Evolutionary conservation across 192 early-diverging fungal species (phyloP).

Genomic region (Coemansia asiatica): DNA sequence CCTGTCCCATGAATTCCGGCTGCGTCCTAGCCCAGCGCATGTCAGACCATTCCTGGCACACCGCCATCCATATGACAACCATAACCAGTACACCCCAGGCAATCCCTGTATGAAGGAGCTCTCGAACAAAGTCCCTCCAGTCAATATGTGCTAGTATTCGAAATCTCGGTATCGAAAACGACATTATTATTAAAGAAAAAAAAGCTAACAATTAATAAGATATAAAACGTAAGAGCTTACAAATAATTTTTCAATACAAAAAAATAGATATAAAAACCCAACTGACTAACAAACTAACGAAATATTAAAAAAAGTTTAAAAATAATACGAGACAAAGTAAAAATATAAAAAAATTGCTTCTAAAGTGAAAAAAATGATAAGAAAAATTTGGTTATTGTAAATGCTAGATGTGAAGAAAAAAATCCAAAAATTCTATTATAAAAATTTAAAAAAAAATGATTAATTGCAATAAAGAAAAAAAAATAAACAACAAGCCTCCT

Average conservation of each 20-base stretch:
- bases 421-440: background rate
- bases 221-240: background rate
- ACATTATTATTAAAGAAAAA: background rate
- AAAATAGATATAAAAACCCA: background rate
- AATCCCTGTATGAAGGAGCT: constrained; percentile 10
- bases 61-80: constrained; percentile 36
- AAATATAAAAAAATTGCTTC: background rate
- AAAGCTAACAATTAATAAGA: background rate
- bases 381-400: too few relatives aligned
- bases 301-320: background rate
- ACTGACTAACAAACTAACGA: background rate
- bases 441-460: background rate
- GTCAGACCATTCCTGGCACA: constrained; percentile 52
- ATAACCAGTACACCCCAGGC: constrained; percentile 16
- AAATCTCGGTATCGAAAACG: background rate
- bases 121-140: constrained; percentile 12
- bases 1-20: background rate
- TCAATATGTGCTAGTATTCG: background rate
- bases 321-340: background rate
- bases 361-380: background rate
- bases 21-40: constrained; percentile 33
- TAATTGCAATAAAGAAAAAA: background rate
- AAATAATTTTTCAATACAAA: background rate
- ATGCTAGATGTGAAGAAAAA: too few relatives aligned
- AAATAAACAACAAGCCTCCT: constrained; percentile 2